These are phyloP conservation scores for Botrytis galanthina DNA, from an alignment of 2,329 filamentous ascomycete genomes.

Conservation along the genomic window DNA sequence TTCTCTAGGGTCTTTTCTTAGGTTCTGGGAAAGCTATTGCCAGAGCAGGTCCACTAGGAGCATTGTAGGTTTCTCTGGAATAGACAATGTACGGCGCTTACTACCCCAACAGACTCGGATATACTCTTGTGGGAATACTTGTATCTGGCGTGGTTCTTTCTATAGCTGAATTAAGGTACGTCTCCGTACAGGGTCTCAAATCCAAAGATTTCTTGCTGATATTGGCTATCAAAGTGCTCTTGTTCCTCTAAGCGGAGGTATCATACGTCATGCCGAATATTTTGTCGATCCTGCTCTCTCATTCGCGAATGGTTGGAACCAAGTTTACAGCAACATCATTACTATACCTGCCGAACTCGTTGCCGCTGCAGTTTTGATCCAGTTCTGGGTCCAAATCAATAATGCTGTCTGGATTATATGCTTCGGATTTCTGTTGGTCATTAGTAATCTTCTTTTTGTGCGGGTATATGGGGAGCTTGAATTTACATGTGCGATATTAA, in stretches of 20 bases:
- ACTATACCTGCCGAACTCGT: conserved; percentile 53
- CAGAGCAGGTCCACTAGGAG: conserved; percentile 50
- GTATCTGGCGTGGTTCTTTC: conserved; percentile 50
- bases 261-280: conserved; percentile 39
- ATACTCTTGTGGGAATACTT: conserved; percentile 40
- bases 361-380: conserved; percentile 60
- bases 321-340: conserved; percentile 37
- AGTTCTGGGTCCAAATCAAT: conserved; percentile 61
- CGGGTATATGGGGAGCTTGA: conserved; percentile 51
- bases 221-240: conserved; percentile 23
- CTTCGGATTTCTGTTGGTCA: conserved; percentile 41
- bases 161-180: conserved; percentile 49
- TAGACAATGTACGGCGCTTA: neutral
- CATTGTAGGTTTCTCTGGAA: conserved; percentile 39
- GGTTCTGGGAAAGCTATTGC: conserved; percentile 50
- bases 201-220: neutral
- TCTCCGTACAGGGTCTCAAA: neutral
- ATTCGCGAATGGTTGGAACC: conserved; percentile 38
- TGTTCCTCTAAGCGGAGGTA: conserved; percentile 40
- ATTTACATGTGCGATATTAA: conserved; percentile 52
- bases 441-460: conserved; percentile 41
- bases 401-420: conserved; percentile 44
- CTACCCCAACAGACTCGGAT: conserved; percentile 3
- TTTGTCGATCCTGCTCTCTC: conserved; percentile 40
- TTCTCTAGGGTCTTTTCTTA: conserved; percentile 26